Percentiles rank a stretch among this genome's conserved stretches.
Evolutionary conservation across 1,139 yeast genomes (phyloP).

Genomic region (Yamadazyma triangularis): DNA sequence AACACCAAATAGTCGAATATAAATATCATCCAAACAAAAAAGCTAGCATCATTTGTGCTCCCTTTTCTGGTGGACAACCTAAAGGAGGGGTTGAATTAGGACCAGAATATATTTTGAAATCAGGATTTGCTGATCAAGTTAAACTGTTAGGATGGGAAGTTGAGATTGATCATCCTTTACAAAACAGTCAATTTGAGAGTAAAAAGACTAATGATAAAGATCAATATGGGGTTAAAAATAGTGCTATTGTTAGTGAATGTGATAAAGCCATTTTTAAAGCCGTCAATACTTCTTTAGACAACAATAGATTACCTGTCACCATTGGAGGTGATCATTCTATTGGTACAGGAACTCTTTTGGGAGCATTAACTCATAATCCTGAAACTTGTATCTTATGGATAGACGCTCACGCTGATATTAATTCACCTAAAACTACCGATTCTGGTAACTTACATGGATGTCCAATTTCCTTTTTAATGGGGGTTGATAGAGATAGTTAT

Average conservation of each 20-base stretch:
- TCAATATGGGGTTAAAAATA: conserved; percentile 61
- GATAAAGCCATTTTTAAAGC: conserved; percentile 60
- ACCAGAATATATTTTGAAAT: conserved; percentile 72
- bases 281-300: conserved; percentile 46
- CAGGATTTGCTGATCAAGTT: conserved; percentile 65
- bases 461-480: conserved; percentile 88
- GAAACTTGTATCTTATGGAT: conserved; percentile 92
- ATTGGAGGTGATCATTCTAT: conserved; percentile 97
- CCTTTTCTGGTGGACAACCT: conserved; percentile 94
- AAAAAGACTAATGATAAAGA: conserved; percentile 42
- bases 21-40: conserved; percentile 51
- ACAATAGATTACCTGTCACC: conserved; percentile 70
- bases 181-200: conserved; percentile 40
- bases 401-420: conserved; percentile 97
- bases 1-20: conserved; percentile 25
- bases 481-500: conserved; percentile 57
- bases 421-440: conserved; percentile 81
- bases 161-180: conserved; percentile 53
- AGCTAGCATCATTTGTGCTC: conserved; percentile 71
- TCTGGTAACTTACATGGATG: conserved; percentile 96
- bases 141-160: conserved; percentile 71
- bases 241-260: conserved; percentile 72
- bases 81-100: conserved; percentile 92
- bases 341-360: conserved; percentile 90
- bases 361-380: conserved; percentile 73